Percentiles rank a stretch among this genome's conserved stretches.
Evolutionary conservation across 306 rosid genomes (phyloP).

Genomic region (Mimosa pudica): DNA sequence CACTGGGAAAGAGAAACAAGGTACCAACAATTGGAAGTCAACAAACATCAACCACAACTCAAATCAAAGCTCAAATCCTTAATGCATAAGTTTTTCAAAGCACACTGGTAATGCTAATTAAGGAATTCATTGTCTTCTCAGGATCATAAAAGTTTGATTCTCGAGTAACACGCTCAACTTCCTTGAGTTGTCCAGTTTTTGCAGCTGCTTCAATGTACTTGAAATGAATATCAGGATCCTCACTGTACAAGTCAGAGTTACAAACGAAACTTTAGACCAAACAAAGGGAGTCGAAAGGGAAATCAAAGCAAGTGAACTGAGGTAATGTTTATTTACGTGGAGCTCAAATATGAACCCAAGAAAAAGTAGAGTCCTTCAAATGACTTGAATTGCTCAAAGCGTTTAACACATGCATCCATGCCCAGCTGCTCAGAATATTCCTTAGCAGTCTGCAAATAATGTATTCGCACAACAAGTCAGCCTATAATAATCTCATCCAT

Average conservation of each 20-base stretch:
- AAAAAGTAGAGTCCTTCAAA: slow-evolving; percentile 95
- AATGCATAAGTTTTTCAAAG: no score
- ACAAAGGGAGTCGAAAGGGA: slow-evolving; percentile 2
- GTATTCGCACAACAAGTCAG: slow-evolving; percentile 2
- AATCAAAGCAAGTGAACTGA: slow-evolving; percentile 22
- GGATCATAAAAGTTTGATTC: slow-evolving; percentile 93
- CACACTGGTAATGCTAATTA: no score
- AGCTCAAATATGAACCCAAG: slow-evolving; percentile 89
- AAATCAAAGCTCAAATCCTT: no score
- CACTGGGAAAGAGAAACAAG: no score
- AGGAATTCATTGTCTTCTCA: slow-evolving; percentile 87
- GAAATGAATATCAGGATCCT: slow-evolving; percentile 92
- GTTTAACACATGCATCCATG: slow-evolving; percentile 81
- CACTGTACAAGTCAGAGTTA: slow-evolving; percentile 50
- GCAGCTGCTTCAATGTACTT: slow-evolving; percentile 98
- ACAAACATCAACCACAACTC: no score
- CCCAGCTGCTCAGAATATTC: slow-evolving; percentile 98
- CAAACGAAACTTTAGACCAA: slow-evolving; percentile 16
- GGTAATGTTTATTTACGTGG: slow-evolving; percentile 54
- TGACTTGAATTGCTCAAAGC: slow-evolving; percentile 93
- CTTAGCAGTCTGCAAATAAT: slow-evolving; percentile 74
- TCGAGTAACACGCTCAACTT: slow-evolving; percentile 95
- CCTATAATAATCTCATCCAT: neutral
- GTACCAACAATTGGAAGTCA: no score
- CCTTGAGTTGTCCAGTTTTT: slow-evolving; percentile 94